Evolutionary conservation across 768 basidiomycete species (phyloP), one percentile per base, ranked within the genome.

Genomic region (Rhodotorula diobovata): DNA sequence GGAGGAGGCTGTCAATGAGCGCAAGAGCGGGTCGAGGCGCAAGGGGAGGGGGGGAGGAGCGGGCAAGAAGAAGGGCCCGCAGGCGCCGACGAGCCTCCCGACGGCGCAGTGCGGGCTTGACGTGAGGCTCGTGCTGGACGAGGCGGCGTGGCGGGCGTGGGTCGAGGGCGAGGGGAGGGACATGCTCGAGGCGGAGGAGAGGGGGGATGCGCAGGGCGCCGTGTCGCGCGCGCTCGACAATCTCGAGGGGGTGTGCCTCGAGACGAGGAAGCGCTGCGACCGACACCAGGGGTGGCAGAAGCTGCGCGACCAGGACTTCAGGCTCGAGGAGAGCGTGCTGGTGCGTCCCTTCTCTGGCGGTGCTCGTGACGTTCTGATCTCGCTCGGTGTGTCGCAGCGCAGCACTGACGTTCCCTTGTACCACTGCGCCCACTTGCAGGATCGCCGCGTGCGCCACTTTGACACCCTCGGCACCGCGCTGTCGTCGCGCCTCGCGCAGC

Each of bases 61-160:
- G n/a, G 50, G 51, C 12, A 76, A 70, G 58, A 65, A 85, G 32
- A 82, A 84, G 34, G 90, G 28, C 62, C 84, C 18, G 89, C 57
- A 63, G 34, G 56, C 61, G 16, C 66, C 70, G 32, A 89, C 62
- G 85, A 86, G 28, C 85, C 86, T 75, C 1, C 74, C 74, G 4
- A 79, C 78, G 12, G 78, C 77, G 30, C 75, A 74, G 41, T 96
- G 93, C 80, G 92, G 93, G 10, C 93, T 92, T 87, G 93, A 96
- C 79, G 87, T 88, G 76, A 84, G 93, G 41, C 83, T 96, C 34
- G 89, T 89, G 70, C 88, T 88, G 78, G 88, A 88, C n/a, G 89
- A 91, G 58, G 87, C 87, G 67, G 89, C 90, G 78, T 91, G 87
- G 83, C 84, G 81, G 48, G 88, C 88, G 60, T 88, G 87, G 79